Base-by-base conservation (phyloP, 352 stramenopile species). In the Pythium phragmiticola region DNA sequence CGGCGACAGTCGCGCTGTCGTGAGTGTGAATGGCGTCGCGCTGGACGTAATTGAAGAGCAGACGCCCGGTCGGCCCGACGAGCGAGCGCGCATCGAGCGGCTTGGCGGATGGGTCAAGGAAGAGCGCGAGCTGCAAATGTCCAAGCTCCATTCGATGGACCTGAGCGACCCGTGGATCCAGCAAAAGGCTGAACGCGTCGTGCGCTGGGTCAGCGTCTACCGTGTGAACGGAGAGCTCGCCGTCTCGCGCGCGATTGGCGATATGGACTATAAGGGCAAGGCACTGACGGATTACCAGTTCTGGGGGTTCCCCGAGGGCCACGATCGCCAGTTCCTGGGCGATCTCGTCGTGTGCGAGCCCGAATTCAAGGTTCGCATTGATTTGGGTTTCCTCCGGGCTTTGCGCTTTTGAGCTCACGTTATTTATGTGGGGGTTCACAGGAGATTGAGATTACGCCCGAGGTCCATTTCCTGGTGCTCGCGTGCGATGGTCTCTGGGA, bases 401-500 rank as follows among this genome's bases (percentile, higher is more conserved):
- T 3, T 30, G 4, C 26, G 26, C 26, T 30, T 30, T 30, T 30
- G 26, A 30, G 26, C 26, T 30, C 26, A 30, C 4, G 26, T 30
- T 5, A 1, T 30, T 30, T 5, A 5, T 30, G 26, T 30, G 26
- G 19, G 13, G 1, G 4, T 52, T 52, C 28, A 21, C 63, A 95
- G 82, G 87, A 95, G 64, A 92, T 93, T 28, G 85, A 95, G 42
- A 93, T 96, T 58, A 94, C 83, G 6, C 83, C 82, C 1, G 87
- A 97, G 58, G 92, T 97, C 45, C 84, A 96, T 55, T 98, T 97
- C 60, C 72, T 98, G 19, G 82, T 98, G 53, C 75, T 98, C 5
- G 92, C 90, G 3, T 98, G 92, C 66, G 92, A 98, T 65, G 92
- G 92, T 2, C 74, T 98, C 28, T 98, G 90, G 89, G 92, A 98